A percentile compares a stretch with the other conserved stretches of the same genome.
Conservation (phyloP, 495 filamentous ascomycete species). For the Tricharina praecox region DNA sequence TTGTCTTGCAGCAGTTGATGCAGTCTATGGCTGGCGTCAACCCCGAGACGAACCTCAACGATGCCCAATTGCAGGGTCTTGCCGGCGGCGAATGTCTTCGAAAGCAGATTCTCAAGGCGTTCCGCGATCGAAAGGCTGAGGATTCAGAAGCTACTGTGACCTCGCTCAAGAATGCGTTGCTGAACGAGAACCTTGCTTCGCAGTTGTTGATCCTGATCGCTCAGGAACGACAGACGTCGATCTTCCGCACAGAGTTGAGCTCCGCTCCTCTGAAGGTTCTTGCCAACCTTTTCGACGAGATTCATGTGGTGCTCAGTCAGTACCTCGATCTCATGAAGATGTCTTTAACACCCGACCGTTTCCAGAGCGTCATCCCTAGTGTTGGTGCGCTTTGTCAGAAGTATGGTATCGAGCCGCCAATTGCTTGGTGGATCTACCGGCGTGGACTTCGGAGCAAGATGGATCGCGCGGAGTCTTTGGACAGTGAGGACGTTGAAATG, state of each 20-base stretch:
- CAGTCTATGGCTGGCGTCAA: constrained; percentile 84
- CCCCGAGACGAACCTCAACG: constrained; percentile 67
- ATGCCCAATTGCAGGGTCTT: constrained; percentile 69
- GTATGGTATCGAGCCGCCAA: constrained; percentile 60
- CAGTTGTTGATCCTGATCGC: constrained; percentile 76
- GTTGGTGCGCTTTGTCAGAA: constrained; percentile 55
- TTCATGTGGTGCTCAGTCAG: constrained; percentile 65
- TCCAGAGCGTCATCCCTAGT: constrained; percentile 64
- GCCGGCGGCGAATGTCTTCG: constrained; percentile 67
- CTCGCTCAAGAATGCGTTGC: constrained; percentile 47
- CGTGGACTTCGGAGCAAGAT: constrained; percentile 46
- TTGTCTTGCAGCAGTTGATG: constrained; percentile 75
- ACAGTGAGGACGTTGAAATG: constrained; percentile 29
- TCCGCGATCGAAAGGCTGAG: constrained; percentile 64
- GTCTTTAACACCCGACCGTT: constrained; percentile 58
- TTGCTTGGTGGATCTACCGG: constrained; percentile 79
- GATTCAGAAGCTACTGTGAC: constrained; percentile 63
- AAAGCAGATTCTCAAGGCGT: constrained; percentile 54
- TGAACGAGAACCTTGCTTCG: constrained; percentile 43
- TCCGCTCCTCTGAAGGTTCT: constrained; percentile 56
- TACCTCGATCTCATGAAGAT: constrained; percentile 77
- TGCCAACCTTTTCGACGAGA: constrained; percentile 73
- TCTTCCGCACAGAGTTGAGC: constrained; percentile 48
- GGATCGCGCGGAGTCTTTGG: constrained; percentile 14
- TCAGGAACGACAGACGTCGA: constrained; percentile 65